Base-by-base conservation (phyloP, 2,329 filamentous ascomycete genomes). In the Trichoderma oligosporum region DNA sequence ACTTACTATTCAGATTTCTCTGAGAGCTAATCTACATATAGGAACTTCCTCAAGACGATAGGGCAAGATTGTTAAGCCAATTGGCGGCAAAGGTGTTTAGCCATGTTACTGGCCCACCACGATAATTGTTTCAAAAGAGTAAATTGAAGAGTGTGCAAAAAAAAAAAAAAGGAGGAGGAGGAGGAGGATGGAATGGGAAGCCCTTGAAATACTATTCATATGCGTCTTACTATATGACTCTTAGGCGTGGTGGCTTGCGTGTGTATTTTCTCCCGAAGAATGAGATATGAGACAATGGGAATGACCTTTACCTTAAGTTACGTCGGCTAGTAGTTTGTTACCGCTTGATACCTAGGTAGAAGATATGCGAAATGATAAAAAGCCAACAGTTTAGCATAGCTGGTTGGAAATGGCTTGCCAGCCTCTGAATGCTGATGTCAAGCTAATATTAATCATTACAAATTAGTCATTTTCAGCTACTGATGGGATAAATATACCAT, bases 31-130 rank as follows among this genome's bases (percentile, higher is more conserved):
- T 49, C 22, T 45, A 4, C 22, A 45, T 14, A 27, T 67, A 90
- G 78, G 89, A 96, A 65, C 77, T 99, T 67, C 91, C 91, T 49
- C 88, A 91, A 72, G 80, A 80, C 49, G 92, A 96, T 67, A 88
- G 90, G 68, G 85, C 91, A 55, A 85, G 85, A 71, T 73, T 99
- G 66, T 77, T 97, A 60, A 88, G 86, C 68, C 89, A 95, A 72
- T 74, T 97, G 68, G 93, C 93, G 1, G 85, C 86, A 27, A 93
- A 89, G 73, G 87, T 97, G 1, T 92, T 97, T 69, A 89, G 87
- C 61, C 87, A 91, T 70, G 87, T 86, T 18, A 86, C 89, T 33
- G 84, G 85, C 11, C 46, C 62, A 18, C 42, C 31, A 20, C 7
- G n/a, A 39, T 39, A 29, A 38, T 20, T 22, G n/a, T 7, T 18